phyloP scores from a whole-genome alignment of 352 stramenopile genomes.

The Phytopythium sindhum region DNA sequence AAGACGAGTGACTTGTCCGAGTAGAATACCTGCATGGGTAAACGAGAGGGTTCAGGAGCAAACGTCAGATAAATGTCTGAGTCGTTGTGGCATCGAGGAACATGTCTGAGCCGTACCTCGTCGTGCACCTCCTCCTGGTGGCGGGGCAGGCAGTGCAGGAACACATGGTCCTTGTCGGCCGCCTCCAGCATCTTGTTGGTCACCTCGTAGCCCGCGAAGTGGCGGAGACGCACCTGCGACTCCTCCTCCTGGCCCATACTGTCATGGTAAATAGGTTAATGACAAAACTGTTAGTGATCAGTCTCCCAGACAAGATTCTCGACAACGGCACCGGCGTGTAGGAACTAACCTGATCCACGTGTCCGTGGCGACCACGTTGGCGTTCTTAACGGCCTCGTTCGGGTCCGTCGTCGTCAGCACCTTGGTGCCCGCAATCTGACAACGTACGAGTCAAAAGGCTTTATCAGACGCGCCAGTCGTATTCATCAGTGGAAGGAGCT shows the following conservation, averaged over 20 bases:
- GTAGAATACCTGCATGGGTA: slow-evolving; percentile 87
- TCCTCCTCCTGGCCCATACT: slow-evolving; percentile 95
- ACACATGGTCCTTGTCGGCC: slow-evolving; percentile 91
- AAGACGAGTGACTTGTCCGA: slow-evolving; percentile 94
- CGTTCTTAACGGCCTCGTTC: slow-evolving; percentile 90
- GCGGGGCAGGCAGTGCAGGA: slow-evolving; percentile 97
- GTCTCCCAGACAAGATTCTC: not conserved
- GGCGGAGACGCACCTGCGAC: slow-evolving; percentile 88
- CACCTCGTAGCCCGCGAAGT: slow-evolving; percentile 96
- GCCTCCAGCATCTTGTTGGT: slow-evolving; percentile 91
- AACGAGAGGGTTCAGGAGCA: not conserved
- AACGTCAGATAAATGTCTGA: not conserved
- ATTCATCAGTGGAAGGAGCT: not conserved
- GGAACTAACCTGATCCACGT: slow-evolving; percentile 90
- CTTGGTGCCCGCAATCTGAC: slow-evolving; percentile 55
- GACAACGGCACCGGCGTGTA: not conserved
- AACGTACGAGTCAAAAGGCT: not conserved
- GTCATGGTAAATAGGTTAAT: too few species aligned
- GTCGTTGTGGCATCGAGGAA: not conserved
- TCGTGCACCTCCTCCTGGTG: slow-evolving; percentile 97
- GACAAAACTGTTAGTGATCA: not conserved
- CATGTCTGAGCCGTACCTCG: slow-evolving; percentile 65
- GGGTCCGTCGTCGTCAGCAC: slow-evolving; percentile 88
- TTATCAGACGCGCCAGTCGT: not conserved
- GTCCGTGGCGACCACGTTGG: slow-evolving; percentile 96